These are phyloP conservation scores for Candida gigantensis DNA, from an alignment of 1,139 yeast genomes.

Conservation along the genomic window DNA sequence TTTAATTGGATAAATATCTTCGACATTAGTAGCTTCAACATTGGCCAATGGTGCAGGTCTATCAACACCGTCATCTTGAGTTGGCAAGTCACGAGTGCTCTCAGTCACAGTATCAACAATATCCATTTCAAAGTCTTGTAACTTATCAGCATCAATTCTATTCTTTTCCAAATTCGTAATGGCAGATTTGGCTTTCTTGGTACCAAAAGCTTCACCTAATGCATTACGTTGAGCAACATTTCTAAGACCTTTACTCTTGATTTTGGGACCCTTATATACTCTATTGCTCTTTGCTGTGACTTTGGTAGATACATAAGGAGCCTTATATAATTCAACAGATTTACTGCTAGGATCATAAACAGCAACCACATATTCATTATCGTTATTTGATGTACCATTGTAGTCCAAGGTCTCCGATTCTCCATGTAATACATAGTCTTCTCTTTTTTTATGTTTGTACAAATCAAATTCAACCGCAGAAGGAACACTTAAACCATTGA, in stretches of 20 bases:
- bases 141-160: constrained; percentile 79
- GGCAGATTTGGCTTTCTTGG: constrained; percentile 92
- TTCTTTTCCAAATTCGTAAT: constrained; percentile 79
- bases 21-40: constrained; percentile 74
- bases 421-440: constrained; percentile 65
- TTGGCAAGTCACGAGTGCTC: constrained; percentile 72
- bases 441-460: constrained; percentile 54
- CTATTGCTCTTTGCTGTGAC: constrained; percentile 58
- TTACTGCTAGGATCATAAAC: constrained; percentile 64
- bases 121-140: constrained; percentile 73
- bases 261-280: constrained; percentile 57
- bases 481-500: constrained; percentile 74
- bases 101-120: constrained; percentile 79
- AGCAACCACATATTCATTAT: constrained; percentile 59
- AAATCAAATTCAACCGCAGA: constrained; percentile 60
- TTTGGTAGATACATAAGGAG: constrained; percentile 58
- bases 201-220: constrained; percentile 95
- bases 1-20: constrained; percentile 75
- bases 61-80: constrained; percentile 58
- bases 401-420: constrained; percentile 74
- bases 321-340: constrained; percentile 59
- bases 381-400: constrained; percentile 59
- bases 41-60: constrained; percentile 85
- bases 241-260: constrained; percentile 58
- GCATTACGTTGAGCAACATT: constrained; percentile 67